These are phyloP conservation scores for Cicer cuneatum DNA, from an alignment of 306 rosid genomes.

Conservation along the genomic window DNA sequence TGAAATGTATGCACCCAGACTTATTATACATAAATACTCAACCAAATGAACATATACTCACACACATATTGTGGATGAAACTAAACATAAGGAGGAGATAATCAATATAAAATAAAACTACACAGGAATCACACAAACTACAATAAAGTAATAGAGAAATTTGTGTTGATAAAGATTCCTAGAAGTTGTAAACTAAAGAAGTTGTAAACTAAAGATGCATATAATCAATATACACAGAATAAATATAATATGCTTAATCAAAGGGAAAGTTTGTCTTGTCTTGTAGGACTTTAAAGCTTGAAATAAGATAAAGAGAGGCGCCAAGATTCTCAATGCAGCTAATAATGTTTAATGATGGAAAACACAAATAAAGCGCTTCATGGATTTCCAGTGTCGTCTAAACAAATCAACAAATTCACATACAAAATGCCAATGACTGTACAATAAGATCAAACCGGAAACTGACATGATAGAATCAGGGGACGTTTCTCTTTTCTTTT, in stretches of 20 bases:
- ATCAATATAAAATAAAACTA: constrained; percentile 32
- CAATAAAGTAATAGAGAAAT: background rate
- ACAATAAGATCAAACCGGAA: constrained; percentile 24
- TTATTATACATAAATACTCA: constrained; percentile 38
- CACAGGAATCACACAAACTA: constrained; percentile 7
- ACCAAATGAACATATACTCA: background rate
- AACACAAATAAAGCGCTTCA: constrained; percentile 1
- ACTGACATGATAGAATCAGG: constrained; percentile 20
- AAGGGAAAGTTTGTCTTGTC: background rate
- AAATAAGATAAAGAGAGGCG: constrained; percentile 36
- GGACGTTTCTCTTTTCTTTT: constrained; percentile 8
- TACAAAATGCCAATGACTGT: constrained; percentile 9
- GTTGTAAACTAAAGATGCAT: constrained; percentile 3
- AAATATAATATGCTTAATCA: constrained; percentile 10
- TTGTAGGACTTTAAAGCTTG: constrained; percentile 5
- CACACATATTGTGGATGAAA: constrained; percentile 15
- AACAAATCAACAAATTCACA: constrained; percentile 17
- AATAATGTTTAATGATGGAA: background rate
- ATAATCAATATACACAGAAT: constrained; percentile 23
- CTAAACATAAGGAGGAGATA: constrained; percentile 21
- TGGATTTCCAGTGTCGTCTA: constrained; percentile 7
- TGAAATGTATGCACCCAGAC: constrained; percentile 47
- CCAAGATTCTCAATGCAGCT: constrained; percentile 26
- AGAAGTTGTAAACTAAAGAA: constrained; percentile 9
- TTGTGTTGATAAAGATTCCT: constrained; percentile 25